Base-by-base conservation (phyloP, 2,329 filamentous ascomycete species). In the Talaromyces atroroseus region DNA sequence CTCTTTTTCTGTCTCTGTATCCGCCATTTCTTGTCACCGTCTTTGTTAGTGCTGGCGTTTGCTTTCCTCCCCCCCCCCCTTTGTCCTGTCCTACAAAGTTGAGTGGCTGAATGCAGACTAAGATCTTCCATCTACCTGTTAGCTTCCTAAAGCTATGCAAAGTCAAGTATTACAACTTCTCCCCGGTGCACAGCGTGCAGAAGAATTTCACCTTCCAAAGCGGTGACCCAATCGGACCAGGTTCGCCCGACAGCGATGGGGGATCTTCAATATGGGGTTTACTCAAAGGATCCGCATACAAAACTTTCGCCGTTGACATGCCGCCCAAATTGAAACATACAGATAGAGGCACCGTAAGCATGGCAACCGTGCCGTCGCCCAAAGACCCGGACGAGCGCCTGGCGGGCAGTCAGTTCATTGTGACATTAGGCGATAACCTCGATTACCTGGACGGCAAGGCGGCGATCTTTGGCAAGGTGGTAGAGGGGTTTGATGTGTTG, bases 71-170 rank as follows among this genome's bases (percentile, higher is more conserved):
- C n/a, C n/a, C n/a, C n/a, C n/a, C n/a, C n/a, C n/a, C n/a, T n/a
- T n/a, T 56, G 26, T 29, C 26, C n/a, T 49, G 56, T 56, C 52
- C 36, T 70, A 66, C 68, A 65, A 68, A 61, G 59, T 66, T 59
- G 64, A 65, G 74, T 69, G 69, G 77, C 83, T 85, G 78, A 87
- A 78, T 70, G 71, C 71, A 67, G 42, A 77, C 78, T 80, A 78
- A 85, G 78, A 78, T 66, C 63, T 73, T 67, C 44, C 36, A 62
- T 62, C 49, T 65, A 60, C 60, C 64, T 67, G 70, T 61, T 73
- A 95, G 90, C 81, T 97, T 99, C 73, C 79, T 99, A 57, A 97
- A 99, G 81, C 89, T 99, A 65, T 96, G 94, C 84, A 97, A 97
- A 77, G 80, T 91, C 75, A 99, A 96, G 78, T 99, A 97, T 78